Conservation (phyloP, 2,329 filamentous ascomycete genomes). For the Hirsutella minnesotensis region DNA sequence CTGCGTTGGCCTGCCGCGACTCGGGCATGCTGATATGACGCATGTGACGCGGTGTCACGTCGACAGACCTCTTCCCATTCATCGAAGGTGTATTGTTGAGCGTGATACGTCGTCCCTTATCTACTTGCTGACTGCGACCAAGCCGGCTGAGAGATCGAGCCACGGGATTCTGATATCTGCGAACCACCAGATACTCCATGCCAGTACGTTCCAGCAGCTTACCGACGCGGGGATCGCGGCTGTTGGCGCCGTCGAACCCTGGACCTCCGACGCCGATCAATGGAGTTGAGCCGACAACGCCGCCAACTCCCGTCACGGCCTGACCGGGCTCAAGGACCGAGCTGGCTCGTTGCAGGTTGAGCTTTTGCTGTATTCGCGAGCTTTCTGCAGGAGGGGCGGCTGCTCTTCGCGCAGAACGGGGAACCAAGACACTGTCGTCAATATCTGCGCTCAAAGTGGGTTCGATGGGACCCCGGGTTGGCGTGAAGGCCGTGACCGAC, state of each 20-base stretch:
- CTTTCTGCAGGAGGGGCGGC: slow-evolving; percentile 36
- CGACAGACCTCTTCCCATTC: slow-evolving; percentile 23
- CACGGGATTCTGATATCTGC: slow-evolving; percentile 60
- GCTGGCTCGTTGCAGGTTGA: slow-evolving; percentile 62
- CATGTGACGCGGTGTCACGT: slow-evolving; percentile 19
- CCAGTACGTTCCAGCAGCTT: slow-evolving; percentile 57
- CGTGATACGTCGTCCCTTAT: slow-evolving; percentile 38
- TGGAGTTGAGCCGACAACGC: slow-evolving; percentile 30
- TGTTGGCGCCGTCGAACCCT: slow-evolving; percentile 37
- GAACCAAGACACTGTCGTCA: slow-evolving; percentile 34
- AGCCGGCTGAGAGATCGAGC: slow-evolving; percentile 44
- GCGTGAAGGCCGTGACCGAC: slow-evolving; percentile 26
- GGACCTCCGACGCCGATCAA: slow-evolving; percentile 40
- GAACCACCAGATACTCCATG: slow-evolving; percentile 63
- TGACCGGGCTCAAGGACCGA: slow-evolving; percentile 58
- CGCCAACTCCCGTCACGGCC: slow-evolving; percentile 19
- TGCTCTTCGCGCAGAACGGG: slow-evolving; percentile 27
- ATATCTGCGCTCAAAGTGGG: slow-evolving; percentile 16
- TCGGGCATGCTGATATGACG: slow-evolving; percentile 28
- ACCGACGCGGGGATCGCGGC: slow-evolving; percentile 49
- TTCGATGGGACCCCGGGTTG: slow-evolving; percentile 12
- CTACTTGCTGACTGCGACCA: slow-evolving; percentile 34
- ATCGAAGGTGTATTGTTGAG: slow-evolving; percentile 24
- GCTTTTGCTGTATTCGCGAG: slow-evolving; percentile 63
- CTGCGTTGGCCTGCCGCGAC: slow-evolving; percentile 16